phyloP scores from a whole-genome alignment of 257 asterid species.

The Osmanthus fragrans region DNA sequence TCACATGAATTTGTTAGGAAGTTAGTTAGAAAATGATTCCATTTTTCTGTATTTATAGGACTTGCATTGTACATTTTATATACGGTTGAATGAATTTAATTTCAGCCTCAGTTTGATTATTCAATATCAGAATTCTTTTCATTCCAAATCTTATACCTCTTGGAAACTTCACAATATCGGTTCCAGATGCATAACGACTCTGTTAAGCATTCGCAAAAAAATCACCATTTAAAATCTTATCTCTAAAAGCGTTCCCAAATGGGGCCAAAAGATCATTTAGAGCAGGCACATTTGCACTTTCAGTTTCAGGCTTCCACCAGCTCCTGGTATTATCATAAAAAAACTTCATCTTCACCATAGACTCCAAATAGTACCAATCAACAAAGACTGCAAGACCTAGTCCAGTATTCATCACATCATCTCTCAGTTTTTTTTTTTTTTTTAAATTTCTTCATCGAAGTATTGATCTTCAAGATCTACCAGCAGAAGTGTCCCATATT shows the following conservation, averaged over 20 bases:
- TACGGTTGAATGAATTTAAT: too few relatives aligned
- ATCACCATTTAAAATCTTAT: constrained; percentile 94
- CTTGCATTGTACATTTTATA: too few relatives aligned
- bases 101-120: too few relatives aligned
- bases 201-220: constrained; percentile 86
- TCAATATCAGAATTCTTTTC: too few relatives aligned
- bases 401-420: constrained; percentile 70
- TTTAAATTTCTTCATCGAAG: constrained; percentile 81
- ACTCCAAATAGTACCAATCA: constrained; percentile 94
- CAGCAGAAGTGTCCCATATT: constrained; percentile 85
- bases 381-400: constrained; percentile 88
- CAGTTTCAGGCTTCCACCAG: constrained; percentile 99
- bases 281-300: constrained; percentile 95
- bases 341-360: constrained; percentile 97
- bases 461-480: constrained; percentile 97
- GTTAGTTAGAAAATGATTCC: too few relatives aligned
- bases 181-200: constrained; percentile 93
- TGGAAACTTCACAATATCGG: constrained; percentile 88
- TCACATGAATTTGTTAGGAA: too few relatives aligned
- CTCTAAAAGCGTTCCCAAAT: constrained; percentile 94
- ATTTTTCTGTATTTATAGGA: too few relatives aligned
- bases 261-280: constrained; percentile 94
- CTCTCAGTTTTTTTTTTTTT: constrained; percentile 66
- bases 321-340: constrained; percentile 92
- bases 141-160: constrained; percentile 27